phyloP scores from a whole-genome alignment of 139 green algal genomes.

The Chlamydomonas sp. region DNA sequence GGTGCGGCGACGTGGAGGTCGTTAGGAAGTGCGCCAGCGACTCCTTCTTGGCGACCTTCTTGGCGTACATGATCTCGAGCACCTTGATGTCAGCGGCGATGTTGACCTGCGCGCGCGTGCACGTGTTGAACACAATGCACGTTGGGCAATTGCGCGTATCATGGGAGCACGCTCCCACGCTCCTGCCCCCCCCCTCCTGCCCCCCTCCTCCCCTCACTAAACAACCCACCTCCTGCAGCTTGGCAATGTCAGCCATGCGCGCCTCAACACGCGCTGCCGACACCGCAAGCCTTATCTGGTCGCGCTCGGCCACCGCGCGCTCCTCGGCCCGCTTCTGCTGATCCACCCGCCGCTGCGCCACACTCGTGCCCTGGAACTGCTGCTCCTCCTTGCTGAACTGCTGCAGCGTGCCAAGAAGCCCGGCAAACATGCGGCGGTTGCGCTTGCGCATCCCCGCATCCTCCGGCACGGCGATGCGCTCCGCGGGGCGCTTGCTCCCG shows the following conservation, averaged over 20 bases:
- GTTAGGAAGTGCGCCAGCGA: background rate
- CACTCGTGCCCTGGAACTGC: constrained; percentile 12
- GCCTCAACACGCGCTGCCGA: too few relatives aligned
- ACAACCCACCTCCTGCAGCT: too few relatives aligned
- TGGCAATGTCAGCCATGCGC: background rate
- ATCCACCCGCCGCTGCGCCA: constrained; percentile 30
- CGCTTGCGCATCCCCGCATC: constrained; percentile 32
- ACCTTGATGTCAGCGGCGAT: constrained; percentile 3
- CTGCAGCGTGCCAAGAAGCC: constrained; percentile 55
- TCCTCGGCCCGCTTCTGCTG: constrained; percentile 42
- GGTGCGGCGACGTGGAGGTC: background rate
- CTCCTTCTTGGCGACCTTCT: constrained; percentile 7
- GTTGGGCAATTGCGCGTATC: too few relatives aligned
- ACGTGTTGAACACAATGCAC: too few relatives aligned
- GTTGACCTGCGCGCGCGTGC: too few relatives aligned
- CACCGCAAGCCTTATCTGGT: too few relatives aligned
- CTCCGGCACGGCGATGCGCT: constrained; percentile 5
- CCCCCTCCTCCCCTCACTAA: too few relatives aligned
- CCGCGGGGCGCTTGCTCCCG: too few relatives aligned
- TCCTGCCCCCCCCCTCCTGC: too few relatives aligned
- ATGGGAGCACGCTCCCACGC: too few relatives aligned
- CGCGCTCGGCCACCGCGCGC: constrained; percentile 22
- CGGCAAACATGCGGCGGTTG: constrained; percentile 55
- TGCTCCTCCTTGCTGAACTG: constrained; percentile 35
- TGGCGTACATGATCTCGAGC: constrained; percentile 11